Evolutionary conservation across 1,139 yeast species (phyloP), one percentile per base, ranked within the genome.

Genomic region (Debaryomyces sp.): DNA sequence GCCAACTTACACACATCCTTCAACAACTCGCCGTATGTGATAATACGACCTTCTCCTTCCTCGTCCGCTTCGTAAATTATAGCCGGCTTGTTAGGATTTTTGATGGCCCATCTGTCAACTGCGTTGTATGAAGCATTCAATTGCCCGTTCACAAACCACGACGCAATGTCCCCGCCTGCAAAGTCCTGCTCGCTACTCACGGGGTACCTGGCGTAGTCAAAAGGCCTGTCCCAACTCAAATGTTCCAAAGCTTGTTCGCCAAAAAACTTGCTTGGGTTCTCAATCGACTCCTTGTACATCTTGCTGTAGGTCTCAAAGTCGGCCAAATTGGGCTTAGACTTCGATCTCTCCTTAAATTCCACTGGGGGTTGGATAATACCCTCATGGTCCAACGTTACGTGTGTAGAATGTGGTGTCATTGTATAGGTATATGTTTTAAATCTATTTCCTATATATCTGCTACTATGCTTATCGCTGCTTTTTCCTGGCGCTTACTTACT

Each of bases 1-100:
- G 91, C 88, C 61, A 87, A 79, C 61, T 82, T 82, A 47, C 82
- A 82, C 46, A 87, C 90, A 47, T 87, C 77, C 62, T 82, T 81
- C 57, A 88, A 75, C 60, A 88, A 75, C 68, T 88, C 87, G 41
- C 87, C 87, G 64, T 85, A 88, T 34, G 91, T 80, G 57, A 87
- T 75, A 39, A 73, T 75, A 61, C 81, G 70, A 9, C 90, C 89
- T 55, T 82, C 75, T 53, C 80, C 77, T 36, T 84, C 84, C 66
- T 87, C 94, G 64, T 88, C 96, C 42, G 88, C 89, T 69, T 88
- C 96, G 64, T 85, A 88, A 53, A 87, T 76, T 52, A 87, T 81
- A n/a, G 95, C 95, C 2, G 84, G 79, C 64, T 86, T 86, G 62
- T 84, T 66, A 22, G 95, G 95, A 59, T 81, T 78, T 58, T 76